These are phyloP conservation scores for Falciphora oryzae DNA, from an alignment of 2,329 filamentous ascomycete species.

Conservation along the genomic window DNA sequence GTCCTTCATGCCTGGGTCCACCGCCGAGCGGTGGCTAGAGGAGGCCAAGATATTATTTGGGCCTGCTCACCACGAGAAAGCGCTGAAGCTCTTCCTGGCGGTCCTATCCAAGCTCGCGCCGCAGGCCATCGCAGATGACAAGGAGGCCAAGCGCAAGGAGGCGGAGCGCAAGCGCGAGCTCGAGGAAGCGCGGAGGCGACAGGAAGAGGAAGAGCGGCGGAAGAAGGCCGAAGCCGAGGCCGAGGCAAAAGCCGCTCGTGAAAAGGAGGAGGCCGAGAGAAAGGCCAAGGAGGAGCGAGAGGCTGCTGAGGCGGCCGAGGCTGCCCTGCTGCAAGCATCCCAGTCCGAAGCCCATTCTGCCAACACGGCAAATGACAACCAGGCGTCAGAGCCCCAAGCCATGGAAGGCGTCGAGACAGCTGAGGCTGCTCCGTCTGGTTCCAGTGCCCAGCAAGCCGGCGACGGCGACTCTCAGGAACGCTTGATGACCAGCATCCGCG, in stretches of 20 bases:
- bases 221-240: conserved; percentile 36
- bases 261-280: conserved; percentile 67
- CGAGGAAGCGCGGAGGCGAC: conserved; percentile 59
- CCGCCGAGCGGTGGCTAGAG: conserved; percentile 63
- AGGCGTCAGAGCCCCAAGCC: conserved; percentile 34
- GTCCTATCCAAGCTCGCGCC: conserved; percentile 76
- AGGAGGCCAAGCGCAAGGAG: conserved; percentile 50
- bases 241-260: conserved; percentile 58
- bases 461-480: conserved; percentile 37
- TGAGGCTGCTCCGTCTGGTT: conserved; percentile 25
- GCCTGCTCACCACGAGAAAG: conserved; percentile 61
- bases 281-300: conserved; percentile 55
- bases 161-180: conserved; percentile 10
- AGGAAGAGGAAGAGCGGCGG: conserved; percentile 54
- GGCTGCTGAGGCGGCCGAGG: conserved; percentile 48
- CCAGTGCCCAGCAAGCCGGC: conserved; percentile 12
- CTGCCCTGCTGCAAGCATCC: conserved; percentile 39
- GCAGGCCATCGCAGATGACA: conserved; percentile 67
- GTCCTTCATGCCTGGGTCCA: conserved; percentile 66
- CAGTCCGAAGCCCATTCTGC: conserved; percentile 26
- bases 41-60: background rate
- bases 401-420: conserved; percentile 61
- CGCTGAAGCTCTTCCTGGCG: conserved; percentile 72
- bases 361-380: conserved; percentile 22
- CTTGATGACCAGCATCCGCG: conserved; percentile 76